phyloP scores from a whole-genome alignment of 805 yeast species.

The Kodamaea fukazawae region DNA sequence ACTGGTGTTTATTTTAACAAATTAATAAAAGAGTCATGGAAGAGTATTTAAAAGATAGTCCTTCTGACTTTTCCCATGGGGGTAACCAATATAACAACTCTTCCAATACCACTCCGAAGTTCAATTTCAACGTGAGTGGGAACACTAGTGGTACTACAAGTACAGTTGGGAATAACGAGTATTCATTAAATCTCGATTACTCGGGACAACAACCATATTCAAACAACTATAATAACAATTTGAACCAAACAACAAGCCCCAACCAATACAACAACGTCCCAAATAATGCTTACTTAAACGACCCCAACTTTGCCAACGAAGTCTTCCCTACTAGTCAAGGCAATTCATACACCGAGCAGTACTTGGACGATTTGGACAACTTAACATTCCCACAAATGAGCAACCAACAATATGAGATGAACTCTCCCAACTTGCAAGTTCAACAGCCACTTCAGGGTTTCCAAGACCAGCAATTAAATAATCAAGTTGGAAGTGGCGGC shows the following conservation, averaged over 20 bases:
- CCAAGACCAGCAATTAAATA: constrained; percentile 4
- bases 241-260: constrained; percentile 4
- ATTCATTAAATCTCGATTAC: constrained; percentile 7
- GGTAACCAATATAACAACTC: constrained; percentile 6
- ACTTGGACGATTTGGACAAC: constrained; percentile 30
- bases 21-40: constrained; percentile 19
- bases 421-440: constrained; percentile 2
- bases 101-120: constrained; percentile 7
- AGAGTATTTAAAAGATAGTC: constrained; percentile 33
- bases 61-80: constrained; percentile 19
- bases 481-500: constrained; percentile 16
- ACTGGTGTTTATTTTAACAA: too few species aligned
- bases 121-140: constrained; percentile 10
- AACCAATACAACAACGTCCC: constrained; percentile 2
- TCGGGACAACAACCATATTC: constrained; percentile 10
- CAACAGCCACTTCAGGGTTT: constrained; percentile 1
- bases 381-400: constrained; percentile 14
- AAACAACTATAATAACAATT: constrained; percentile 4
- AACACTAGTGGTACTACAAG: not conserved
- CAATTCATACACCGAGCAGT: constrained; percentile 25
- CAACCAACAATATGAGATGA: constrained; percentile 5
- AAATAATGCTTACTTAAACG: not conserved
- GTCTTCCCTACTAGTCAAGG: constrained; percentile 5
- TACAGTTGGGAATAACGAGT: constrained; percentile 2
- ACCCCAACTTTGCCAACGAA: constrained; percentile 3